phyloP scores from a whole-genome alignment of 306 rosid species.

The cucumber (Cucumis sativus) region DNA sequence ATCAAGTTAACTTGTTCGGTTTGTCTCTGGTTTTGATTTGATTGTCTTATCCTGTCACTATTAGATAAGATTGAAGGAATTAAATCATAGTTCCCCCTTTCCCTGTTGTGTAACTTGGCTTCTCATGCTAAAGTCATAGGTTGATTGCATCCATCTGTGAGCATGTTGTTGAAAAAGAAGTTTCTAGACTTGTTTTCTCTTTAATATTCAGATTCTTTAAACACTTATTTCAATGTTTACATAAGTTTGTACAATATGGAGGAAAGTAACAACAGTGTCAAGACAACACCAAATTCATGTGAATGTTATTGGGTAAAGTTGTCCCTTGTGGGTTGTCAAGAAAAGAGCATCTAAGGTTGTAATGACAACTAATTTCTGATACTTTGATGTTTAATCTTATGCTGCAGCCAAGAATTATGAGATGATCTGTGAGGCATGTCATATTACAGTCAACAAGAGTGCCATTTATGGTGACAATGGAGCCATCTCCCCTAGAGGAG shows the following conservation, averaged over 20 bases:
- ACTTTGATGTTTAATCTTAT: conserved; percentile 12
- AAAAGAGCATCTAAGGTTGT: neutral
- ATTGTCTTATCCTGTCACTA: neutral
- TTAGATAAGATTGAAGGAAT: neutral
- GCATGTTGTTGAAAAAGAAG: neutral
- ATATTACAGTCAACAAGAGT: conserved; percentile 63
- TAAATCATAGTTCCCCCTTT: neutral
- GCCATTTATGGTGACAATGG: conserved; percentile 58
- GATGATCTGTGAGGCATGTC: conserved; percentile 71
- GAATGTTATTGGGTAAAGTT: neutral
- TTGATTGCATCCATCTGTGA: neutral
- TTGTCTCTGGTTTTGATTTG: neutral
- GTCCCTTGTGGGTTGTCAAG: neutral
- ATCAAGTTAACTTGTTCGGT: neutral
- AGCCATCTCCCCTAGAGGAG: conserved; percentile 61
- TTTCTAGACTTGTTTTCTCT: neutral
- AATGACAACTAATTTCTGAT: conserved; percentile 1
- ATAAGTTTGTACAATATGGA: neutral
- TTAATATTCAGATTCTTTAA: neutral
- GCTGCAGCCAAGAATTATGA: conserved; percentile 60
- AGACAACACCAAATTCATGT: neutral
- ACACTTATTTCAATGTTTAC: neutral
- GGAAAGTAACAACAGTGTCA: neutral
- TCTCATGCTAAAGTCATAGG: neutral
- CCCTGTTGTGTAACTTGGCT: neutral